Evolutionary conservation across 495 filamentous ascomycete species (phyloP).

Genomic region (Podospora conica): DNA sequence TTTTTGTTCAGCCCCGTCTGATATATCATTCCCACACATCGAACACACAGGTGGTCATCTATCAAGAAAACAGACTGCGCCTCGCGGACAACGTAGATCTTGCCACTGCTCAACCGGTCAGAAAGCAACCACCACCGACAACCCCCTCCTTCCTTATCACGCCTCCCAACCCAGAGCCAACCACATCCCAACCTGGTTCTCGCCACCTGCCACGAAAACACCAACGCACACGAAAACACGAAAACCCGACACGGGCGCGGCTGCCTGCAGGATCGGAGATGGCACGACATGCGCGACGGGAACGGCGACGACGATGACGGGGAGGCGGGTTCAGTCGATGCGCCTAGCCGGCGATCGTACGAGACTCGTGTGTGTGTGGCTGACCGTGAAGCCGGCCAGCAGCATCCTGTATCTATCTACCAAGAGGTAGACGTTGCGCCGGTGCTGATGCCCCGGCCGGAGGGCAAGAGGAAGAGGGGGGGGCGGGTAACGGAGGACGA

Average conservation of each 20-base stretch:
- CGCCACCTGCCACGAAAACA: neutral
- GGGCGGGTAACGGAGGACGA: neutral
- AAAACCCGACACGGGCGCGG: neutral
- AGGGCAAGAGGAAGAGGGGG: no score
- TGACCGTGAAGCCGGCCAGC: neutral
- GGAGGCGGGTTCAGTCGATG: neutral
- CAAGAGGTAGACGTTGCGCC: neutral
- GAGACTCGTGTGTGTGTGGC: neutral
- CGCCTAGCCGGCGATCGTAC: neutral
- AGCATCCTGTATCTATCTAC: neutral
- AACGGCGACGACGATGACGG: neutral
- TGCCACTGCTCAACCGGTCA: neutral
- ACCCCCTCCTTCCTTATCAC: neutral
- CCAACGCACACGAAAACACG: neutral
- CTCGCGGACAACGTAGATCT: neutral
- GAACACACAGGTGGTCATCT: neutral
- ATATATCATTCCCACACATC: neutral
- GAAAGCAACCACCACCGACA: neutral
- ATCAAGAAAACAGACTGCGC: neutral
- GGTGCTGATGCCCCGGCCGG: neutral
- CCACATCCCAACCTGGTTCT: neutral
- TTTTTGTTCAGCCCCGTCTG: neutral
- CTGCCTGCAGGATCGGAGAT: neutral
- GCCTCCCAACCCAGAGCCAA: neutral
- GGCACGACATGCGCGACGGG: neutral